These are phyloP conservation scores for Fragaria ananassa DNA, from an alignment of 306 rosid species.

Conservation along the genomic window DNA sequence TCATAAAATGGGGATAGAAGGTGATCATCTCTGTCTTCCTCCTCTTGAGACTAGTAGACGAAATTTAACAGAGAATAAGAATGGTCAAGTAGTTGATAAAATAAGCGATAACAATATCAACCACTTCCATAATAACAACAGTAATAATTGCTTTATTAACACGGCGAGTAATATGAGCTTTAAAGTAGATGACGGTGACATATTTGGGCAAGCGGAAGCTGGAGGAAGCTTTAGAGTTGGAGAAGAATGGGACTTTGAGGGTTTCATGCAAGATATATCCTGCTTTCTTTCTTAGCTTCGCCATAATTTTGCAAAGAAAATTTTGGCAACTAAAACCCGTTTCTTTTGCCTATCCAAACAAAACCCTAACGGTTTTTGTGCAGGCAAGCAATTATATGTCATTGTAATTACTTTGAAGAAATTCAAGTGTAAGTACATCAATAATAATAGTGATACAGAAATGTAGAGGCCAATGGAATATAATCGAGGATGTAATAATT, in stretches of 20 bases:
- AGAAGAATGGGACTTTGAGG: slow-evolving; percentile 85
- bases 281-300: slow-evolving; percentile 41
- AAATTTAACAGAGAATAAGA: slow-evolving; percentile 36
- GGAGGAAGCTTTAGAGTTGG: slow-evolving; percentile 66
- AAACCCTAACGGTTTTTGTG: not conserved
- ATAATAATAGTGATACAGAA: slow-evolving; percentile 34
- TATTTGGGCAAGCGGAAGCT: slow-evolving; percentile 40
- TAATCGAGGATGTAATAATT: slow-evolving; percentile 11
- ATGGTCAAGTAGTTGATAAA: slow-evolving; percentile 28
- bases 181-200: slow-evolving; percentile 36
- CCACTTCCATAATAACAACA: slow-evolving; percentile 48
- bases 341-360: not conserved
- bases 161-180: slow-evolving; percentile 33
- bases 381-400: not conserved
- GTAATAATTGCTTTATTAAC: slow-evolving; percentile 53
- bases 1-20: slow-evolving; percentile 46
- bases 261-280: slow-evolving; percentile 80
- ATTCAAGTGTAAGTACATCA: slow-evolving; percentile 6
- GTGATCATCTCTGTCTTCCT: slow-evolving; percentile 54
- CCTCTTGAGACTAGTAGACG: slow-evolving; percentile 42
- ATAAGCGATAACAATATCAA: slow-evolving; percentile 33
- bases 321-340: slow-evolving; percentile 11
- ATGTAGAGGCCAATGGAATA: slow-evolving; percentile 23
- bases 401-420: not conserved
- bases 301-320: slow-evolving; percentile 12